Evolutionary conservation across 2,329 filamentous ascomycete species (phyloP), one percentile per base, ranked within the genome.

Genomic region (Penicillium paneum): DNA sequence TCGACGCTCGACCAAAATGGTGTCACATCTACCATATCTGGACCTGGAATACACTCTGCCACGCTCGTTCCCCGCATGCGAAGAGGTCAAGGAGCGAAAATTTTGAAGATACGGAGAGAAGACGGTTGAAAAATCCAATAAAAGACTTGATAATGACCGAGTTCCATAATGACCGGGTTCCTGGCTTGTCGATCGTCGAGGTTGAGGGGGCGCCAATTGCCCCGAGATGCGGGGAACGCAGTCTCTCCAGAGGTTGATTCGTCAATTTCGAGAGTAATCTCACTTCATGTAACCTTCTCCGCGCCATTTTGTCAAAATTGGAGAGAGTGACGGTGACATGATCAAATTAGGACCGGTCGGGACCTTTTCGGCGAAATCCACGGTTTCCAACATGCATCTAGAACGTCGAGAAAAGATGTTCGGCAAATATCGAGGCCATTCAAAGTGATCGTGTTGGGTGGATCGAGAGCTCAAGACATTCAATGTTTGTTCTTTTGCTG

Each of bases 161-260:
- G 32, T 1, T 32, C 12, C 42, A 24, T 21, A 21, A 19, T 42
- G 19, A 45, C 19, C 38, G 28, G n/a, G 35, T 42, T 39, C 21
- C 49, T 55, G 52, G 49, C 39, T 38, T 53, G 58, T 46, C 42
- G 58, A 63, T 64, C 60, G 24, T 54, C 54, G 55, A 55, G 19
- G 51, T 39, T 28, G 31, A 54, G 41, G 46, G 51, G 42, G n/a
- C 54, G 28, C 45, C 21, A 51, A 51, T 35, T 49, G 49, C 42
- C 41, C 55, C 55, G 52, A 51, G 54, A 44, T 61, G 61, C 57
- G 61, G 61, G 61, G 61, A 61, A 60, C 24, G 32, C 44, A 17
- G n/a, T 32, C 17, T 38, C n/a, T 48, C 49, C 26, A 32, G 43
- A 36, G 35, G 47, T 44, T 19, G 41, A 56, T 49, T 58, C 49